phyloP scores from a whole-genome alignment of 2,329 filamentous ascomycete genomes.

The Diaporthe ampelina region DNA sequence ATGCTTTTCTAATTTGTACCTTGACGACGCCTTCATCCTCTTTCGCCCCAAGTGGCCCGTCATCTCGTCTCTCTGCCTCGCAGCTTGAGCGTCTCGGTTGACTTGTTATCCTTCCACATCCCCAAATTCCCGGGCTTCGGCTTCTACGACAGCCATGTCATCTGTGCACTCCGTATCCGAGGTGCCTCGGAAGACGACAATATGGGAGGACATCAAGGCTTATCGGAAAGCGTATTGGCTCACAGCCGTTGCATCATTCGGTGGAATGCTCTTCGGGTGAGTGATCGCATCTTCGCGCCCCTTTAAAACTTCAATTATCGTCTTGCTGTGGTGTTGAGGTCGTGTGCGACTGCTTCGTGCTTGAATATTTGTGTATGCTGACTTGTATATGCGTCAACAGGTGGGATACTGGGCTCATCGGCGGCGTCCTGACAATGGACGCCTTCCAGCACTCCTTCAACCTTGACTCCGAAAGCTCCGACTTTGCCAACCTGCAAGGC shows the following conservation, averaged over 20 bases:
- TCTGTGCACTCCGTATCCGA: slow-evolving; percentile 4
- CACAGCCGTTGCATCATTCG: slow-evolving; percentile 40
- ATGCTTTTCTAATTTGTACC: background rate
- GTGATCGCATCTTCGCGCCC: background rate
- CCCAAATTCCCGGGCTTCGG: background rate
- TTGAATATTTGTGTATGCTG: background rate
- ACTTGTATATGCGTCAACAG: background rate
- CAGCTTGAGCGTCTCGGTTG: background rate
- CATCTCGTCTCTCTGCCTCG: background rate
- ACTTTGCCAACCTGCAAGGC: slow-evolving; percentile 37
- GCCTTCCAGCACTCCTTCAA: slow-evolving; percentile 40
- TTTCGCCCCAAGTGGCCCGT: background rate
- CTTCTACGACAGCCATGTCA: slow-evolving; percentile 21
- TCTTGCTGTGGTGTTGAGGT: background rate
- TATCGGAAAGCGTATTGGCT: slow-evolving; percentile 37
- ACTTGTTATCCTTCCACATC: background rate
- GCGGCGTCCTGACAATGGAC: slow-evolving; percentile 41
- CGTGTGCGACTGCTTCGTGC: background rate
- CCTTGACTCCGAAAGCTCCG: slow-evolving; percentile 37
- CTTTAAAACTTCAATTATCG: too few relatives aligned
- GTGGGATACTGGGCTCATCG: slow-evolving; percentile 41
- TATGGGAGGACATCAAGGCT: slow-evolving; percentile 36
- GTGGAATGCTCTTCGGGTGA: slow-evolving; percentile 41
- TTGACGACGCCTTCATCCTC: background rate
- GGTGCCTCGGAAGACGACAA: slow-evolving; percentile 24